phyloP scores from a whole-genome alignment of 805 yeast genomes.

The Ogataea nonfermentans region DNA sequence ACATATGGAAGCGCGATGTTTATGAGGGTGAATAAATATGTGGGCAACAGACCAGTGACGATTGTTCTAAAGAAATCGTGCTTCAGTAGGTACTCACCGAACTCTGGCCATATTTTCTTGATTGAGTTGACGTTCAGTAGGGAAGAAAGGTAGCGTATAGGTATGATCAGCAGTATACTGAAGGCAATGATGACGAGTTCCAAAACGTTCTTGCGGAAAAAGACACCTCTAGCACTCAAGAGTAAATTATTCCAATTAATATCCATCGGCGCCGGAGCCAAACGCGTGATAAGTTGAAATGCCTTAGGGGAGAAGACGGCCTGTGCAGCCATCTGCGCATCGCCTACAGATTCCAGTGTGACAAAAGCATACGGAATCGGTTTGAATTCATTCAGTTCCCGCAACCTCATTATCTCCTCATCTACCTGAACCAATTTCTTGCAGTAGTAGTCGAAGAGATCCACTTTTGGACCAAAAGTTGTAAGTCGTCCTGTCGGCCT shows the following conservation, averaged over 20 bases:
- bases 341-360: conserved; percentile 90
- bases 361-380: conserved; percentile 60
- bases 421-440: conserved; percentile 38
- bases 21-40: conserved; percentile 54
- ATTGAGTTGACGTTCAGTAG: conserved; percentile 55
- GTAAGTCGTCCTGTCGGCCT: conserved; percentile 26
- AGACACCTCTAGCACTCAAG: conserved; percentile 38
- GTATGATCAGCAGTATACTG: conserved; percentile 51
- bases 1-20: conserved; percentile 55
- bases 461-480: conserved; percentile 31
- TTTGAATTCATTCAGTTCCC: conserved; percentile 36
- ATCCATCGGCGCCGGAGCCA: conserved; percentile 97
- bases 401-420: conserved; percentile 36
- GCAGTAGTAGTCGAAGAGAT: conserved; percentile 36
- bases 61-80: conserved; percentile 52
- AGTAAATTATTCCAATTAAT: conserved; percentile 72
- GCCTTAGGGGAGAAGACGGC: conserved; percentile 90
- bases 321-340: conserved; percentile 97
- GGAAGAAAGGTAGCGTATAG: conserved; percentile 56
- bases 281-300: conserved; percentile 72
- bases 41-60: conserved; percentile 62
- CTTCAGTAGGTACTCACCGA: conserved; percentile 50
- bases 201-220: conserved; percentile 33
- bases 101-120: conserved; percentile 55
- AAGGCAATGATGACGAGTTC: conserved; percentile 44